phyloP scores from a whole-genome alignment of 768 basidiomycete genomes.

The Trametes gibbosa region DNA sequence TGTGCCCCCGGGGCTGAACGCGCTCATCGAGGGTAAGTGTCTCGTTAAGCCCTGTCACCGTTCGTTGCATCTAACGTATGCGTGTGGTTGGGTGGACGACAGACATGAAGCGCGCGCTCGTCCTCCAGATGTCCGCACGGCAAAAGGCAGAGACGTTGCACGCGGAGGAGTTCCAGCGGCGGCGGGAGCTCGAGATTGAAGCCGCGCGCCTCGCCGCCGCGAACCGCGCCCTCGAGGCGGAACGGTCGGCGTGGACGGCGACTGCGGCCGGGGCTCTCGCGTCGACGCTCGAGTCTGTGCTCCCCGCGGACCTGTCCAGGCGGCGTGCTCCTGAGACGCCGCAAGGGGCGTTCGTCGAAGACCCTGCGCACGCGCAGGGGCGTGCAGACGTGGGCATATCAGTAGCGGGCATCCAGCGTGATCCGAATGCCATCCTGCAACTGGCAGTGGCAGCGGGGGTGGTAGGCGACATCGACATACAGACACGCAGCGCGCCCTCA shows the following conservation, averaged over 20 bases:
- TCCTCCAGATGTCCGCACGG: conserved; percentile 32
- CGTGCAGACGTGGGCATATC: not conserved
- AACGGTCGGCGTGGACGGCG: conserved; percentile 15
- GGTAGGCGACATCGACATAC: not conserved
- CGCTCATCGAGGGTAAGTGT: conserved; percentile 35
- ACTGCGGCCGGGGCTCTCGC: conserved; percentile 20
- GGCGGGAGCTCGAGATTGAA: conserved; percentile 31
- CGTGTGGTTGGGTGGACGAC: not conserved
- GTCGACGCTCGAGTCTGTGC: conserved; percentile 8
- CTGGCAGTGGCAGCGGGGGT: not conserved
- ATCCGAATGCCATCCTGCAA: not conserved
- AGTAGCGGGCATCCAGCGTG: not conserved
- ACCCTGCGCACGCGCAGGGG: not conserved
- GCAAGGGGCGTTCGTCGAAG: not conserved
- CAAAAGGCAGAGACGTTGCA: conserved; percentile 32
- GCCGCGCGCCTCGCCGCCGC: conserved; percentile 16
- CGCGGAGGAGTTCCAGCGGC: conserved; percentile 31
- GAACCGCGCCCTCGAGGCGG: conserved; percentile 18
- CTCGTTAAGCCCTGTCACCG: not conserved
- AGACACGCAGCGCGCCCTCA: not conserved
- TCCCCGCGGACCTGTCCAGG: conserved; percentile 7
- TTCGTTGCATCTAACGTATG: no score
- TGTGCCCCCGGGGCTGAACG: conserved; percentile 35
- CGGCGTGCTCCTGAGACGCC: conserved; percentile 4
- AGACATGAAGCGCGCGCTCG: conserved; percentile 37